Evolutionary conservation across 2,329 filamentous ascomycete species (phyloP).

Genomic region (Cordyceps cateniannulata): DNA sequence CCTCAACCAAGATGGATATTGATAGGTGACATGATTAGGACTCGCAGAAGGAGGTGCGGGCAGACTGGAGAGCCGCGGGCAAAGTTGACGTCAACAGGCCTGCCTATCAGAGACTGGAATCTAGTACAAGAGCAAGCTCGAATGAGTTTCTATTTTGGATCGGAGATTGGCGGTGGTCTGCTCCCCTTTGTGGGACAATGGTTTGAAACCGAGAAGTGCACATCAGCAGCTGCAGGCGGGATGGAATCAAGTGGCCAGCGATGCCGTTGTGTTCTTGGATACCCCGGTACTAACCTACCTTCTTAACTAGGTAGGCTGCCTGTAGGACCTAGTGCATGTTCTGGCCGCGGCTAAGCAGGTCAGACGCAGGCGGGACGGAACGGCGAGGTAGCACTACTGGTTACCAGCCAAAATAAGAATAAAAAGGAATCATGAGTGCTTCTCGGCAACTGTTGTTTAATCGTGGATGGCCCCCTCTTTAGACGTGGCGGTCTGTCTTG

Average conservation of each 20-base stretch:
- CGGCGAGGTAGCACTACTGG: neutral
- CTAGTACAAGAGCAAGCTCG: neutral
- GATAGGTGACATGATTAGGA: too few species aligned
- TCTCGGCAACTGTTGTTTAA: too few species aligned
- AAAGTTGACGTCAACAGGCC: neutral
- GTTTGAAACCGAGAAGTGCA: neutral
- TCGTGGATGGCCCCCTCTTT: neutral
- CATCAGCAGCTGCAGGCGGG: neutral
- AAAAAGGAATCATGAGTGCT: too few species aligned
- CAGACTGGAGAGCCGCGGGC: too few species aligned
- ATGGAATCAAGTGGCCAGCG: slow-evolving; percentile 6
- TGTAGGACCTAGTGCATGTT: too few species aligned
- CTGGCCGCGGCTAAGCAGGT: neutral
- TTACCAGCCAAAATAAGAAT: neutral
- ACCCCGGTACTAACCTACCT: too few species aligned
- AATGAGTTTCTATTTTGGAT: neutral
- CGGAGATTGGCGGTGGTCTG: neutral
- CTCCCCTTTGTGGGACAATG: neutral
- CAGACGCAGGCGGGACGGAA: neutral
- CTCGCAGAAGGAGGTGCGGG: neutral
- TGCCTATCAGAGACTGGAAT: neutral
- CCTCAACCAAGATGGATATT: too few species aligned
- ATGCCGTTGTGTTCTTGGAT: neutral
- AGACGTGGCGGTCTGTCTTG: neutral
- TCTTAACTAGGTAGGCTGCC: too few species aligned